Conservation (phyloP, 306 rosid genomes). For the Lupinus albus region DNA sequence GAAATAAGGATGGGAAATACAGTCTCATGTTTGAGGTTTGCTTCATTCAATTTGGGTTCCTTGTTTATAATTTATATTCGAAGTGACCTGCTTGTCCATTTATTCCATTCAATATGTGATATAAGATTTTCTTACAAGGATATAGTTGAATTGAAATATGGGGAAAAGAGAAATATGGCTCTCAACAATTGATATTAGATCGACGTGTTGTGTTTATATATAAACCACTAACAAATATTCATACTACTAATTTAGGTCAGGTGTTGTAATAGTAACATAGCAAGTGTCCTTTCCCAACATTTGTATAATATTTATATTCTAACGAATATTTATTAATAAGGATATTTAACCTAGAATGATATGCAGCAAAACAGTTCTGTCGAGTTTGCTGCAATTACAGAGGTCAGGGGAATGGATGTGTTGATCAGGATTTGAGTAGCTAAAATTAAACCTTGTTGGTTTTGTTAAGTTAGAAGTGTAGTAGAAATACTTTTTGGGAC, state of each 20-base stretch:
- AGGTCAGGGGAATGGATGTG: neutral
- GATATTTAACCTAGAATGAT: slow-evolving; percentile 20
- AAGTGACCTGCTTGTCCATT: slow-evolving; percentile 19
- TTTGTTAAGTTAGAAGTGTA: slow-evolving; percentile 8
- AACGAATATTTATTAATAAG: slow-evolving; percentile 2
- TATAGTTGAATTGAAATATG: slow-evolving; percentile 2
- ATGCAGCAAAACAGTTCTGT: neutral
- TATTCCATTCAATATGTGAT: slow-evolving; percentile 12
- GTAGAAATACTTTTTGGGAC: slow-evolving; percentile 2
- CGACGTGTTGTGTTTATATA: slow-evolving; percentile 17
- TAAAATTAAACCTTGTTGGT: slow-evolving; percentile 16
- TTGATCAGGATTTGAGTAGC: slow-evolving; percentile 12
- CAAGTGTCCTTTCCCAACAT: neutral
- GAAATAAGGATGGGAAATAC: slow-evolving; percentile 97
- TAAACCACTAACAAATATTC: neutral
- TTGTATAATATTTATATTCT: slow-evolving; percentile 12
- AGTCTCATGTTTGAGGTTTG: slow-evolving; percentile 99
- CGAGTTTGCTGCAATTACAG: neutral
- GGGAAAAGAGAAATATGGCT: slow-evolving; percentile 13
- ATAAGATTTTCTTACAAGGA: slow-evolving; percentile 2
- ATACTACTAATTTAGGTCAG: slow-evolving; percentile 15
- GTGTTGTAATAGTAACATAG: neutral
- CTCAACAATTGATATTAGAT: neutral
- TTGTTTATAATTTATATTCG: slow-evolving; percentile 29
- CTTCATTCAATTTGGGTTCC: slow-evolving; percentile 14